Evolutionary conservation across 495 filamentous ascomycete genomes (phyloP).

Genomic region (Trichoderma erinaceum): DNA sequence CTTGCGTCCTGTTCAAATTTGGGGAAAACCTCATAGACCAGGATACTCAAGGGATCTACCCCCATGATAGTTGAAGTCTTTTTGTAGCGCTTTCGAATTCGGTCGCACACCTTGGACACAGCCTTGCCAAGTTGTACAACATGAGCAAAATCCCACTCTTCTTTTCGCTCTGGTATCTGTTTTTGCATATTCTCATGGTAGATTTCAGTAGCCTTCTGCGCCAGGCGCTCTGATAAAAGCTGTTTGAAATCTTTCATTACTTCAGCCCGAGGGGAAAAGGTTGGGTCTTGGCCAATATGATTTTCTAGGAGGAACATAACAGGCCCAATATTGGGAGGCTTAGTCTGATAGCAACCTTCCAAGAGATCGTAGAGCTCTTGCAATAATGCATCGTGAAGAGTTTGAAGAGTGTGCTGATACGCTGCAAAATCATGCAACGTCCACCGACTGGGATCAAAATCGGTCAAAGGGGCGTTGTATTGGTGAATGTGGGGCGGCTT

Average conservation of each 20-base stretch:
- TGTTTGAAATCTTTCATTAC: slow-evolving; percentile 62
- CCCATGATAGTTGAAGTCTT: slow-evolving; percentile 88
- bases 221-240: slow-evolving; percentile 65
- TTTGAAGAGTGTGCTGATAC: slow-evolving; percentile 67
- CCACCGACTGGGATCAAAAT: slow-evolving; percentile 56
- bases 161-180: slow-evolving; percentile 65
- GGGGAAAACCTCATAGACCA: slow-evolving; percentile 79
- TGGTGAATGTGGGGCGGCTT: slow-evolving; percentile 41
- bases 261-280: slow-evolving; percentile 62
- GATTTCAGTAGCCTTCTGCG: slow-evolving; percentile 62
- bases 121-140: slow-evolving; percentile 82
- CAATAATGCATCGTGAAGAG: slow-evolving; percentile 74
- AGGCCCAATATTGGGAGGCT: slow-evolving; percentile 68
- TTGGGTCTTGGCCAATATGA: slow-evolving; percentile 73
- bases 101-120: slow-evolving; percentile 72
- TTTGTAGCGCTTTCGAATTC: slow-evolving; percentile 84
- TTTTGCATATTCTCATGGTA: slow-evolving; percentile 68
- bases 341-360: slow-evolving; percentile 83
- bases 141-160: slow-evolving; percentile 79
- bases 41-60: slow-evolving; percentile 72
- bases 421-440: slow-evolving; percentile 69
- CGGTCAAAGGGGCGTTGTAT: slow-evolving; percentile 34
- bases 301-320: slow-evolving; percentile 77
- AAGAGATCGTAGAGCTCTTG: slow-evolving; percentile 83
- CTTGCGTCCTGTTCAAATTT: slow-evolving; percentile 82